These are phyloP conservation scores for Nepenthes gracilis DNA, from an alignment of 148 eudicot genomes.

Conservation along the genomic window DNA sequence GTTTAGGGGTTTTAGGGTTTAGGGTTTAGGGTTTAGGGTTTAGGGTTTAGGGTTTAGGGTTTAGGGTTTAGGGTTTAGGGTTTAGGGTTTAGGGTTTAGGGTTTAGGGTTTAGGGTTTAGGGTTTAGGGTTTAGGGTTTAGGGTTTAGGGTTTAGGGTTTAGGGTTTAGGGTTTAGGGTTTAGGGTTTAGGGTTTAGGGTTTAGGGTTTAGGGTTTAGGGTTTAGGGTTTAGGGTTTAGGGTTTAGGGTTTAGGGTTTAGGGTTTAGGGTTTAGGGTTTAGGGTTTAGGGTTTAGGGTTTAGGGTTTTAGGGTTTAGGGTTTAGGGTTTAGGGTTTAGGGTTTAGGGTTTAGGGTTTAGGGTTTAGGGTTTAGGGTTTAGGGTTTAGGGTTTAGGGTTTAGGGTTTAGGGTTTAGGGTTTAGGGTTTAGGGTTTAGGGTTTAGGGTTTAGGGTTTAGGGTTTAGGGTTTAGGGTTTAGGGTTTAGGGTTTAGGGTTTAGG, in stretches of 20 bases:
- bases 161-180: constrained; percentile 16
- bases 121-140: constrained; percentile 8
- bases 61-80: constrained; percentile 13
- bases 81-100: constrained; percentile 11
- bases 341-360: constrained; percentile 23
- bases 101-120: constrained; percentile 7
- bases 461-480: constrained; percentile 16
- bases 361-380: constrained; percentile 26
- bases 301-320: constrained; percentile 24
- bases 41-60: constrained; percentile 12
- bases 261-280: constrained; percentile 16
- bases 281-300: constrained; percentile 22
- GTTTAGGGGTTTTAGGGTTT: constrained; percentile 10
- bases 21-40: constrained; percentile 12
- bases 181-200: constrained; percentile 18
- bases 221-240: constrained; percentile 13
- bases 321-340: constrained; percentile 26
- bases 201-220: constrained; percentile 15
- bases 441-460: constrained; percentile 16
- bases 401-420: constrained; percentile 17
- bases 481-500: constrained; percentile 16
- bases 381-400: constrained; percentile 20
- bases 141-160: constrained; percentile 15
- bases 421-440: constrained; percentile 16
- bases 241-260: constrained; percentile 13